These are phyloP conservation scores for Pyricularia pennisetigena DNA, from an alignment of 2,329 filamentous ascomycete genomes.

Conservation along the genomic window DNA sequence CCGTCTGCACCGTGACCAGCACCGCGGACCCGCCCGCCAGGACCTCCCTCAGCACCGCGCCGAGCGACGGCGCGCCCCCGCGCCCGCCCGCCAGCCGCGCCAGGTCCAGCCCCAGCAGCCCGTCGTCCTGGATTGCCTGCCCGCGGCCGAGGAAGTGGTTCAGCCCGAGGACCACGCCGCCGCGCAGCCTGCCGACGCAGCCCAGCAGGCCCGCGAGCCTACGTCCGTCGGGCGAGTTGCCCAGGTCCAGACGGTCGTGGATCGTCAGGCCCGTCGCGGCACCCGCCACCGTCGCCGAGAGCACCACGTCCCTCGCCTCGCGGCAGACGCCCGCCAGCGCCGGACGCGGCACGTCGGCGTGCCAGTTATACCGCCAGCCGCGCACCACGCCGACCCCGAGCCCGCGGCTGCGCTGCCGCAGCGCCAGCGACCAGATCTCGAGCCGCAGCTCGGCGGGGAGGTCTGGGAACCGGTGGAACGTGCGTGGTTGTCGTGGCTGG, in stretches of 20 bases:
- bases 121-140: neutral
- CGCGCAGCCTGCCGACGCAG: neutral
- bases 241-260: neutral
- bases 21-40: neutral
- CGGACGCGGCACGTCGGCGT: neutral
- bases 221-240: neutral
- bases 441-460: constrained; percentile 25
- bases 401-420: neutral
- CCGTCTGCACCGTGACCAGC: neutral
- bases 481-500: neutral
- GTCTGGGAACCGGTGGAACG: constrained; percentile 18
- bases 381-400: neutral
- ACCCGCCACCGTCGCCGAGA: neutral
- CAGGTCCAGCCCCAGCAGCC: neutral
- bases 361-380: neutral
- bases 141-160: neutral
- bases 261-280: neutral
- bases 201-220: neutral
- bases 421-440: constrained; percentile 20
- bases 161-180: neutral
- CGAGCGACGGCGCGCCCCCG: neutral
- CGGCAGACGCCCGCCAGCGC: neutral
- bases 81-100: neutral
- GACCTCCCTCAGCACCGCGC: neutral
- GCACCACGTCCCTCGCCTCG: neutral